These are phyloP conservation scores for Phytopythium vexans DNA, from an alignment of 352 stramenopile species.

Conservation along the genomic window DNA sequence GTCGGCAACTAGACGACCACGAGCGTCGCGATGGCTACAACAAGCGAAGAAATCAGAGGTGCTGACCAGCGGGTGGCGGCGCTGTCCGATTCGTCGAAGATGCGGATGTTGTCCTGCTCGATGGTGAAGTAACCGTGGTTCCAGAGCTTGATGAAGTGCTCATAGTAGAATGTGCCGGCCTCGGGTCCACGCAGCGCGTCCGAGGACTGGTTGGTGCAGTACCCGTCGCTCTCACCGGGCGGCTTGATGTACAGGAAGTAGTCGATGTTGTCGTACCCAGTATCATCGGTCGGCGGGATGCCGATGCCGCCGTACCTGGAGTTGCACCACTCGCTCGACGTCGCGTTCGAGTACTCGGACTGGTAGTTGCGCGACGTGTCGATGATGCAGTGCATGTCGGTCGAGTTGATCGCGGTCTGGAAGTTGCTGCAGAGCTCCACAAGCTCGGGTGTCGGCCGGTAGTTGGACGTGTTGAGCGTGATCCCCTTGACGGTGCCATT, in stretches of 20 bases:
- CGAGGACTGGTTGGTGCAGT: slow-evolving; percentile 25
- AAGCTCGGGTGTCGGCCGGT: slow-evolving; percentile 36
- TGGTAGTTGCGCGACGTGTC: slow-evolving; percentile 41
- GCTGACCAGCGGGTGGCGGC: background rate
- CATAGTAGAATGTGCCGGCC: slow-evolving; percentile 55
- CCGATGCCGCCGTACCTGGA: slow-evolving; percentile 37
- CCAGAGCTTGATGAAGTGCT: slow-evolving; percentile 54
- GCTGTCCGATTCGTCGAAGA: slow-evolving; percentile 13
- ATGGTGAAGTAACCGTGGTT: slow-evolving; percentile 60
- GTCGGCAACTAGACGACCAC: background rate
- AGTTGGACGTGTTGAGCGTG: slow-evolving; percentile 69
- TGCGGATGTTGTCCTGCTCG: slow-evolving; percentile 15
- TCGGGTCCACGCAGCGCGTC: slow-evolving; percentile 33
- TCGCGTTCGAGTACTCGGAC: slow-evolving; percentile 9
- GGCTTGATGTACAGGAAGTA: slow-evolving; percentile 78
- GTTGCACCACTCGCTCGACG: slow-evolving; percentile 57
- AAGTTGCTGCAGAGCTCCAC: slow-evolving; percentile 34
- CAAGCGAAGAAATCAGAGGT: background rate
- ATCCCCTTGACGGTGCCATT: slow-evolving; percentile 32
- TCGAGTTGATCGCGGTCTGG: slow-evolving; percentile 26
- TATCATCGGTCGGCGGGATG: slow-evolving; percentile 39
- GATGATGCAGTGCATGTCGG: slow-evolving; percentile 28
- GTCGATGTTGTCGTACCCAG: slow-evolving; percentile 44
- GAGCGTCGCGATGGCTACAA: background rate
- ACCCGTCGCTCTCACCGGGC: slow-evolving; percentile 62